Conservation (phyloP, 2,329 filamentous ascomycete genomes). For the Xylaria hypoxylon region DNA sequence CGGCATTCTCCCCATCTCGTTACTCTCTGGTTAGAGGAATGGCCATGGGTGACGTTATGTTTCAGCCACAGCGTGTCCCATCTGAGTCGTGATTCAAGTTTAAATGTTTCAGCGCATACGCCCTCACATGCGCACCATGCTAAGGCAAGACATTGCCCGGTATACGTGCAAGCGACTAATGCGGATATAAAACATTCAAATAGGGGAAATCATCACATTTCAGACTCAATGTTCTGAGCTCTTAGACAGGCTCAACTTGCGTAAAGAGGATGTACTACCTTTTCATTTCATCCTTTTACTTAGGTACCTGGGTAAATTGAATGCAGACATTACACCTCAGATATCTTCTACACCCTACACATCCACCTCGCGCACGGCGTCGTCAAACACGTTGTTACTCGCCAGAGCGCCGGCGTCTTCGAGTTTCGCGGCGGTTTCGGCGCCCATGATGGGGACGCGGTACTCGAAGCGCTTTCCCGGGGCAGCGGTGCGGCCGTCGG, state of each 20-base stretch:
- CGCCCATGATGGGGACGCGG: constrained; percentile 69
- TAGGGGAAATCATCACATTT: too few relatives aligned
- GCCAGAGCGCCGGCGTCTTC: constrained; percentile 61
- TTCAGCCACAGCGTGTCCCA: neutral
- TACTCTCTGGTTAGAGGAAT: constrained; percentile 29
- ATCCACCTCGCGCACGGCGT: constrained; percentile 36
- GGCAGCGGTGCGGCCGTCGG: constrained; percentile 52
- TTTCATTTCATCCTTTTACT: too few relatives aligned
- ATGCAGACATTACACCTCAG: too few relatives aligned
- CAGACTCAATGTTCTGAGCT: too few relatives aligned
- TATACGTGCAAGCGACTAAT: neutral
- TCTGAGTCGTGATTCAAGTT: neutral
- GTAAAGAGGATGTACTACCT: too few relatives aligned
- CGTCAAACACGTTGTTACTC: constrained; percentile 68
- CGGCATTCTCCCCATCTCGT: constrained; percentile 11
- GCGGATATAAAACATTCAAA: too few relatives aligned
- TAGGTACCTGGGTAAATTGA: too few relatives aligned
- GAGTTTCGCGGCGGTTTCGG: constrained; percentile 63
- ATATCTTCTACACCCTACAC: neutral
- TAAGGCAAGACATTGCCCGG: neutral
- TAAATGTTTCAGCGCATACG: neutral
- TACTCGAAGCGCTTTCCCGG: constrained; percentile 62
- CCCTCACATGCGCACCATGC: neutral
- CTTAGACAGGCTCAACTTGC: too few relatives aligned
- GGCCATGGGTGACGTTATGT: constrained; percentile 16